phyloP scores from a whole-genome alignment of 257 asterid genomes.

The Salvia hispanica region DNA sequence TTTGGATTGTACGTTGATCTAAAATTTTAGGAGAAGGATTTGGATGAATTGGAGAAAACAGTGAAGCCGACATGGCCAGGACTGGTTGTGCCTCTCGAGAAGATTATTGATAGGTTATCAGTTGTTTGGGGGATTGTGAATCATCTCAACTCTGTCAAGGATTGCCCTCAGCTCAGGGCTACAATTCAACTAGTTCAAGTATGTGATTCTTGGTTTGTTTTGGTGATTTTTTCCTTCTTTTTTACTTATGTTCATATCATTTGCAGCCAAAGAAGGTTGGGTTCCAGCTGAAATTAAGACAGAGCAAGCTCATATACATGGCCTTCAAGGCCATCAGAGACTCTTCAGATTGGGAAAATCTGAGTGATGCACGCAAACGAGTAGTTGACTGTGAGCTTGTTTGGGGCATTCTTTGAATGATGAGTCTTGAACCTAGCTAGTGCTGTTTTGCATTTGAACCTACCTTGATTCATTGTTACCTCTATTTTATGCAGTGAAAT shows the following conservation, averaged over 20 bases:
- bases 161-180: constrained; percentile 64
- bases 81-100: constrained; percentile 81
- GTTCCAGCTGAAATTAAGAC: constrained; percentile 64
- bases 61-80: constrained; percentile 74
- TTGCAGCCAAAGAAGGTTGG: constrained; percentile 76
- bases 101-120: constrained; percentile 57
- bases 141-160: constrained; percentile 75
- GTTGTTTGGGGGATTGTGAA: constrained; percentile 79
- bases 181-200: constrained; percentile 78
- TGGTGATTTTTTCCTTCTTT: not conserved
- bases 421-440: too few relatives aligned
- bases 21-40: constrained; percentile 51
- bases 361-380: constrained; percentile 69
- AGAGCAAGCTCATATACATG: constrained; percentile 67
- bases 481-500: constrained; percentile 51
- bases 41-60: constrained; percentile 62
- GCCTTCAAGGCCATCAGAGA: constrained; percentile 66
- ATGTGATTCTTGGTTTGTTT: constrained; percentile 9
- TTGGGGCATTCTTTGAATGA: not conserved
- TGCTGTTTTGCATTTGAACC: too few relatives aligned
- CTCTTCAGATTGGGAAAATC: constrained; percentile 56
- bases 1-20: not conserved
- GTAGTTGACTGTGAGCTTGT: constrained; percentile 61
- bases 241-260: not conserved
- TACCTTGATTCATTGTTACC: not conserved